These are phyloP conservation scores for Ochromonas danica DNA, from an alignment of 108 stramenopile genomes.

Conservation along the genomic window DNA sequence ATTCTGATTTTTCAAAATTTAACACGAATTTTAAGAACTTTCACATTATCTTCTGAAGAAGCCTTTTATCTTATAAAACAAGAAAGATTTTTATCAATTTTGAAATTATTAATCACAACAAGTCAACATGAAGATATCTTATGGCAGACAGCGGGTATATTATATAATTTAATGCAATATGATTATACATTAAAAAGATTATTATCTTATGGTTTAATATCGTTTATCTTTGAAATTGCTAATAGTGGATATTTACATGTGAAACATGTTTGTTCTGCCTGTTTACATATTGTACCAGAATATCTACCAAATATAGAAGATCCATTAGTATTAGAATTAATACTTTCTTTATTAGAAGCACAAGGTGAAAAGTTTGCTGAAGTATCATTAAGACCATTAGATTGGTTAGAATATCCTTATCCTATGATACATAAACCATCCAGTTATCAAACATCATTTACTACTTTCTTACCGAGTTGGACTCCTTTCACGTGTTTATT, in stretches of 20 bases:
- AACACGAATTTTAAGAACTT: not conserved
- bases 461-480: not conserved
- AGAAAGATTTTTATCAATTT: constrained; percentile 14
- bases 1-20: constrained; percentile 5
- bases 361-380: constrained; percentile 27
- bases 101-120: constrained; percentile 2
- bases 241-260: not conserved
- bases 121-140: constrained; percentile 29
- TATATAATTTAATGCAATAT: constrained; percentile 18
- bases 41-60: constrained; percentile 2
- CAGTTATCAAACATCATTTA: not conserved
- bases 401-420: not conserved
- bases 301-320: constrained; percentile 26
- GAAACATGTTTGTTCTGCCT: constrained; percentile 32
- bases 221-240: constrained; percentile 26
- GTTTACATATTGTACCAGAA: constrained; percentile 9
- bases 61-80: not conserved
- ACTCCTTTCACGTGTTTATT: not conserved
- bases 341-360: constrained; percentile 26
- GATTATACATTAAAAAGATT: not conserved
- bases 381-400: not conserved
- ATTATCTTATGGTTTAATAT: not conserved
- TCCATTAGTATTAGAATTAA: constrained; percentile 7
- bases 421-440: not conserved
- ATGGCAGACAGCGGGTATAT: constrained; percentile 31